Percentiles rank a stretch among this genome's conserved stretches.
These are phyloP conservation scores for Prunus armeniaca DNA, from an alignment of 306 rosid genomes.

Conservation along the genomic window DNA sequence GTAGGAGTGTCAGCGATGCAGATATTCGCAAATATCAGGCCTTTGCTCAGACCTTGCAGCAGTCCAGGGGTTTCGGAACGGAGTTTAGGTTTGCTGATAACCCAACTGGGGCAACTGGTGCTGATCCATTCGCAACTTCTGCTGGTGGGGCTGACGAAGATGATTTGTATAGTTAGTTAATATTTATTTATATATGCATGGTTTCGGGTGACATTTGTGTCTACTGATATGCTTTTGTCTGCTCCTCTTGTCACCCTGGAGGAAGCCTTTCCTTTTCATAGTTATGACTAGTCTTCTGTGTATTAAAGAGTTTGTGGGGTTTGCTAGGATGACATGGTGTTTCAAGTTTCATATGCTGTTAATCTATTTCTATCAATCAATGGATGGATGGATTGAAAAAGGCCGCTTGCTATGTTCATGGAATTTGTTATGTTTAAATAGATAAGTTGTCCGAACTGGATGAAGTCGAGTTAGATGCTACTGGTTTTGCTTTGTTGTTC, in stretches of 20 bases:
- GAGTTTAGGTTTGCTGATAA: constrained; percentile 49
- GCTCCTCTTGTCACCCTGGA: not conserved
- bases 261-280: not conserved
- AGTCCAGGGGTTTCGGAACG: constrained; percentile 51
- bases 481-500: not conserved
- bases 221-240: not conserved
- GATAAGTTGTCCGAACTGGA: not conserved
- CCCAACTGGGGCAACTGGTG: constrained; percentile 24
- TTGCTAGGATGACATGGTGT: not conserved
- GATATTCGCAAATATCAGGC: constrained; percentile 58
- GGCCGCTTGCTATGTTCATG: not conserved
- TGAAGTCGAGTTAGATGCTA: not conserved
- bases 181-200: not conserved
- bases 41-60: constrained; percentile 60
- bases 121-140: constrained; percentile 42
- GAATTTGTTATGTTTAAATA: not conserved
- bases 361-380: not conserved
- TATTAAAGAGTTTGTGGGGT: not conserved
- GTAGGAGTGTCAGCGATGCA: constrained; percentile 56
- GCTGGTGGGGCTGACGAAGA: constrained; percentile 45
- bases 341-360: not conserved
- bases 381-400: not conserved
- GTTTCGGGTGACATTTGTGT: not conserved
- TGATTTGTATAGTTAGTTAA: constrained; percentile 2
- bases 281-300: not conserved